Evolutionary conservation across 2,329 filamentous ascomycete genomes (phyloP), one percentile per base, ranked within the genome.

Genomic region (Arthrobotrys pseudoclavata): DNA sequence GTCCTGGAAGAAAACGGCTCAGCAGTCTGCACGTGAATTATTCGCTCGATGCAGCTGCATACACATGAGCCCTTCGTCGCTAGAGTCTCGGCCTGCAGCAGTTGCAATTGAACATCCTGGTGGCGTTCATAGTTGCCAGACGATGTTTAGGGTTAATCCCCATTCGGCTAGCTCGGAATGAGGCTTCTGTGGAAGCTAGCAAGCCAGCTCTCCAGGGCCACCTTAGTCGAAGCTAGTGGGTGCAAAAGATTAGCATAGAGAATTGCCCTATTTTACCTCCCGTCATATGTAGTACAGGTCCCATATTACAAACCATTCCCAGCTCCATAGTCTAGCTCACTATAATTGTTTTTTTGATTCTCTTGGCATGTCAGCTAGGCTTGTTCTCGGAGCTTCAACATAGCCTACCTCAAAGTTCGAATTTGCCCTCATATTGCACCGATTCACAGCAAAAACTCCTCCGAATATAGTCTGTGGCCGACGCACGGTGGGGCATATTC

Each of bases 1-100:
- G n/a, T 48, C 34, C 48, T 62, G 48, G 37, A 57, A 24, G 22
- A 13, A 22, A 55, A 71, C 68, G 57, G 68, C 57, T 63, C 47
- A 55, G 45, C 15, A 64, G 52, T 1, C 47, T 31, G 34, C 68
- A 71, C 48, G 57, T 64, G 68, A 34, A 57, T 29, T 18, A 15
- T 52, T 40, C 20, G 31, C 40, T 31, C 53, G 31, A 60, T 60
- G 53, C 53, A 7, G 42, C 12, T 12, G 10, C 37, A 3, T 47
- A 22, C 29, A 37, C 31, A 4, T 57, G 3, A 29, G 48, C 18
- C 29, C 2, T 40, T 50, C 22, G 20, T 61, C 42, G 66, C 55
- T 69, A 52, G 53, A 57, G 18, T 50, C 66, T 37, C 62, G 62
- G 45, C 47, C 37, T 52, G 31, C 29, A 50, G 45, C 7, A 57